A percentile compares a stretch with the other conserved stretches of the same genome.
Evolutionary conservation across 371 early-diverging fungal species (phyloP).

Genomic region (Zychaea mexicana): DNA sequence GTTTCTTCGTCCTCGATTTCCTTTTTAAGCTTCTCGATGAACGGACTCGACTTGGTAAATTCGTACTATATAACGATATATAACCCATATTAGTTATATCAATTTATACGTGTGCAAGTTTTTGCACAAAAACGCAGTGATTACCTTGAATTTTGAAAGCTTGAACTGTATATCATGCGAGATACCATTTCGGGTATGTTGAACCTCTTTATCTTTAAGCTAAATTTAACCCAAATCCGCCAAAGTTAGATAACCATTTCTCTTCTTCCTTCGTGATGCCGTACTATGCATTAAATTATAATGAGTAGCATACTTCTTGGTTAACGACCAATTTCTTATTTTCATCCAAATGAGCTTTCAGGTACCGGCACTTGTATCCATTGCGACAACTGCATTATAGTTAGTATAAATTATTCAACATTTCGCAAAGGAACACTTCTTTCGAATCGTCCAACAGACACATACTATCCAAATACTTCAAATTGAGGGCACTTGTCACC

Average conservation of each 20-base stretch:
- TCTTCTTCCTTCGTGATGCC: too few relatives aligned
- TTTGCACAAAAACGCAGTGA: too few relatives aligned
- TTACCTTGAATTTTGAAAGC: constrained; percentile 42
- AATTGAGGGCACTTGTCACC: constrained; percentile 76
- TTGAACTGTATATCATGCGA: constrained; percentile 47
- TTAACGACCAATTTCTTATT: constrained; percentile 52
- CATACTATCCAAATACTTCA: constrained; percentile 72
- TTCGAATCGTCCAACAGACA: constrained; percentile 4
- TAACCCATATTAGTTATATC: neutral
- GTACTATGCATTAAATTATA: neutral
- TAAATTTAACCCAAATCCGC: too few relatives aligned
- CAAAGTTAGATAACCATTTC: too few relatives aligned
- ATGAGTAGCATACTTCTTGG: constrained; percentile 40
- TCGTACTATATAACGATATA: neutral
- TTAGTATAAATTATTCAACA: too few relatives aligned
- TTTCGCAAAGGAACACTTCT: neutral
- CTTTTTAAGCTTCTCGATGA: constrained; percentile 45
- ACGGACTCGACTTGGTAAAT: constrained; percentile 34
- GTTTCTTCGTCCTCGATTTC: constrained; percentile 33
- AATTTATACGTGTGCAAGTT: too few relatives aligned
- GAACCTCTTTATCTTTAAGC: constrained; percentile 32
- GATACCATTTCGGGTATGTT: constrained; percentile 45
- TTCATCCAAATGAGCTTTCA: constrained; percentile 67
- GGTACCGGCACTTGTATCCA: constrained; percentile 82
- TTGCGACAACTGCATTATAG: constrained; percentile 58